phyloP scores from a whole-genome alignment of 257 asterid genomes.

The Nicotiana attenuata region DNA sequence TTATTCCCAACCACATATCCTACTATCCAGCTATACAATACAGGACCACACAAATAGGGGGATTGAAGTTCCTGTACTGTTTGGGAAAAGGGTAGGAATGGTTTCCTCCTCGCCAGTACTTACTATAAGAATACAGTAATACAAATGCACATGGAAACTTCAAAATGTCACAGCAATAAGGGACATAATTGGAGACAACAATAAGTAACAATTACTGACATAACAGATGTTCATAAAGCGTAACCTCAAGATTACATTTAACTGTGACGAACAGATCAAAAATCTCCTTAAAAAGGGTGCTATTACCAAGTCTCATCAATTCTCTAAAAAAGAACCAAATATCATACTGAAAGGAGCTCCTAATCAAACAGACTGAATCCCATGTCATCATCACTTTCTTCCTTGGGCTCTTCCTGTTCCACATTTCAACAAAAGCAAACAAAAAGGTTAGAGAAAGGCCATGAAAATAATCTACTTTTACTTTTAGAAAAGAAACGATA shows the following conservation, averaged over 20 bases:
- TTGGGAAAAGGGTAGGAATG: background rate
- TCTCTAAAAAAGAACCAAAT: background rate
- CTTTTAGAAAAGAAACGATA: too few relatives aligned
- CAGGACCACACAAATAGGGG: background rate
- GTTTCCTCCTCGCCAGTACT: background rate
- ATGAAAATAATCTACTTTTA: background rate
- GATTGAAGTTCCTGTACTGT: background rate
- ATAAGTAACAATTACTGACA: background rate
- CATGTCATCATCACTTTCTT: slow-evolving; percentile 53
- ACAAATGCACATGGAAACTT: background rate
- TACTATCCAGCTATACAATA: too few relatives aligned
- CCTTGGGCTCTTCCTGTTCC: slow-evolving; percentile 49
- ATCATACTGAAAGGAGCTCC: slow-evolving; percentile 4
- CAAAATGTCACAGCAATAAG: background rate
- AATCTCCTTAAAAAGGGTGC: background rate
- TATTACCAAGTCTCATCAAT: background rate
- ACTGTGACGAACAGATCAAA: background rate
- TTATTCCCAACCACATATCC: background rate
- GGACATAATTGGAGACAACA: background rate
- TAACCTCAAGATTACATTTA: background rate
- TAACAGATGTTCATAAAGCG: background rate
- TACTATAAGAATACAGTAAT: too few relatives aligned
- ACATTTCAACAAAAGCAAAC: background rate
- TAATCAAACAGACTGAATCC: slow-evolving; percentile 49
- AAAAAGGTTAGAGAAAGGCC: background rate